A percentile compares a stretch with the other conserved stretches of the same genome.
phyloP scores from a whole-genome alignment of 2,329 filamentous ascomycete species.

The Monilinia polystroma region DNA sequence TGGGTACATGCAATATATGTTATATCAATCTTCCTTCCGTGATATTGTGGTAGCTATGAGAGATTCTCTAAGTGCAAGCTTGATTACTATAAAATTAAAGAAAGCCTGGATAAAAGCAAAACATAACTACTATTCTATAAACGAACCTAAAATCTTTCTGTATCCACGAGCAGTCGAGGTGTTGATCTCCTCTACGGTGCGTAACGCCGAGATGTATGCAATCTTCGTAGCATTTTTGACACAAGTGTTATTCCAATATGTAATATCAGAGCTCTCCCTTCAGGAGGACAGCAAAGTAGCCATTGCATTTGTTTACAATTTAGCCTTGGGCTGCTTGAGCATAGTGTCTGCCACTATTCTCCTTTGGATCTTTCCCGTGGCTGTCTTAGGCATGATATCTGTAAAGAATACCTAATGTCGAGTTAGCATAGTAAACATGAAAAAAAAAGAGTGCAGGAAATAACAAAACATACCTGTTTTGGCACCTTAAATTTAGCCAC shows the following conservation, averaged over 20 bases:
- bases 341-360: conserved; percentile 84
- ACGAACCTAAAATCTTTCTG: background rate
- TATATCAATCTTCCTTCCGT: background rate
- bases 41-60: background rate
- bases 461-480: conserved; percentile 60
- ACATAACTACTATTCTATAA: background rate
- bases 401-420: conserved; percentile 69
- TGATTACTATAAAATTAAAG: background rate
- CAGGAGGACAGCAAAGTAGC: no score
- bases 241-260: background rate
- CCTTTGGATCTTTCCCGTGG: conserved; percentile 86
- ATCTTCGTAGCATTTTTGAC: background rate
- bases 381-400: conserved; percentile 83
- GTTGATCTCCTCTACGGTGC: no score
- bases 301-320: conserved; percentile 46
- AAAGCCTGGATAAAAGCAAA: background rate
- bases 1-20: no score
- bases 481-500: conserved; percentile 83
- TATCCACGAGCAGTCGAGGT: background rate
- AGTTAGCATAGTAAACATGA: conserved; percentile 22
- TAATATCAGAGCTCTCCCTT: background rate
- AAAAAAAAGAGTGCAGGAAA: background rate
- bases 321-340: conserved; percentile 65
- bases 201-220: no score
- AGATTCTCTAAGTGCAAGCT: background rate